Conservation (phyloP, 129 eudicot species). For the Smallanthus sonchifolius region DNA sequence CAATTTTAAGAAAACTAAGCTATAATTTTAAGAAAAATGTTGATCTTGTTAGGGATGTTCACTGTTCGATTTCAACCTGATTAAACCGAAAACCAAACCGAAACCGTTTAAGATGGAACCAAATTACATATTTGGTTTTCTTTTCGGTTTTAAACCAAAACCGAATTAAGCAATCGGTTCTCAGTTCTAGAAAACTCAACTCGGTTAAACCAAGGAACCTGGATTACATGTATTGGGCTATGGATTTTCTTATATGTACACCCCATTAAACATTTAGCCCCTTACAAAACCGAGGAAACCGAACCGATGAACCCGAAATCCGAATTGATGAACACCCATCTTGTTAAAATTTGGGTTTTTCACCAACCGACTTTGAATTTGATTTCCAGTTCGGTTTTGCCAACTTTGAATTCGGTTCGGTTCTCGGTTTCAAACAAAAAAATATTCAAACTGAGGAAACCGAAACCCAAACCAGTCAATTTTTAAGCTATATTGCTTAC, state of each 20-base stretch:
- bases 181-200: no score
- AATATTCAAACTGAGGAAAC: not conserved
- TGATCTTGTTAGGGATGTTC: not conserved
- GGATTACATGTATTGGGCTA: not conserved
- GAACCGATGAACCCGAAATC: no score
- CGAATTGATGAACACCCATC: not conserved
- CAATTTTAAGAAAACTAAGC: not conserved
- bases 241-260: not conserved
- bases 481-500: not conserved
- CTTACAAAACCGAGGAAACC: not conserved
- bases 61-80: not conserved
- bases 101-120: not conserved
- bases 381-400: not conserved
- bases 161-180: not conserved
- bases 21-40: no score
- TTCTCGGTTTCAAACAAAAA: no score
- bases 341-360: not conserved
- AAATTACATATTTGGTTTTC: not conserved
- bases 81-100: not conserved
- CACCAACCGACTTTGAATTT: not conserved
- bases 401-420: not conserved
- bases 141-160: no score
- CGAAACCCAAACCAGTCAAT: not conserved
- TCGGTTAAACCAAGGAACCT: not conserved
- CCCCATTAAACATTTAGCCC: not conserved